Base-by-base conservation (phyloP, 2,329 filamentous ascomycete genomes). In the Xylaria sp. region DNA sequence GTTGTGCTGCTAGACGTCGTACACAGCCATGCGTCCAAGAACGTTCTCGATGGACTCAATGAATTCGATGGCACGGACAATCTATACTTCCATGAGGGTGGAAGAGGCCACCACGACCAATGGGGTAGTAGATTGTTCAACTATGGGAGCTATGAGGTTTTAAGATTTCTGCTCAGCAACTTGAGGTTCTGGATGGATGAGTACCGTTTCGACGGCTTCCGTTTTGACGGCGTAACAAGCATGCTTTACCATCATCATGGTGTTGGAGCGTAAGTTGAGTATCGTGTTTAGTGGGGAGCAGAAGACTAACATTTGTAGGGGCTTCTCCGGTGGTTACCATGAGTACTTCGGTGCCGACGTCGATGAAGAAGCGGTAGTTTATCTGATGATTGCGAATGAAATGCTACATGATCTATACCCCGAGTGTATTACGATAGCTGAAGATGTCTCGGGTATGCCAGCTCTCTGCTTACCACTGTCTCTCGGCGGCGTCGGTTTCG, bases 151-250 rank as follows among this genome's bases (percentile, higher is more conserved):
- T 94, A 98, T 76, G 96, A 99, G 79, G 96, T 99, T 25, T 80
- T 98, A 78, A 89, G 96, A n/a, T 99, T 99, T 82, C 84, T 99
- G 53, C 85, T 99, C 30, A 97, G 94, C 80, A 99, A 99, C 78
- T 82, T 99, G 66, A 89, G 95, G 28, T 99, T 97, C 83, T 99
- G 96, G 94, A 98, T 99, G 94, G 95, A 98, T 65, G 94, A 97
- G 81, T 99, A 97, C 77, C 84, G 89, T 46, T 98, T 99, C 77
- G 96, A 99, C 77, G 96, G 96, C 28, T 99, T 98, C 86, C 89
- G 96, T 48, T 99, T 99, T 76, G 96, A 99, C 74, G 96, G 96
- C 72, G 96, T 99, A 60, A 99, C 96, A 1, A 97, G 94, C 82
- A 99, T 99, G 94, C 90, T 99, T 65, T 99, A 99, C 80, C 83